These are phyloP conservation scores for Aspergillus cejpii DNA, from an alignment of 2,329 filamentous ascomycete genomes.

Conservation along the genomic window DNA sequence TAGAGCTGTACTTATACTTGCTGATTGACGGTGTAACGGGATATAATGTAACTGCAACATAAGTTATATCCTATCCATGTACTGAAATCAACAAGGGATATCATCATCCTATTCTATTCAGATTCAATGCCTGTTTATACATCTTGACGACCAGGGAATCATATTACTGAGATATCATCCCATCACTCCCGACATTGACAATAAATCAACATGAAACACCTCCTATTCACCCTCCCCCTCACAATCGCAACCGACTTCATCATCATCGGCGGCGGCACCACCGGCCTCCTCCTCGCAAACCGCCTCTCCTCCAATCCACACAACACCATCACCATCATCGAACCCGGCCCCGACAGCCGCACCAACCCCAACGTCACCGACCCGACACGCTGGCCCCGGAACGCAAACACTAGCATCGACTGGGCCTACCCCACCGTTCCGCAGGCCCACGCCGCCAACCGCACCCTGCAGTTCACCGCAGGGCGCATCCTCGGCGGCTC, in stretches of 20 bases:
- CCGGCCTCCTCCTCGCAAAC: neutral
- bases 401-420: neutral
- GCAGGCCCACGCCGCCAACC: neutral
- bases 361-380: neutral
- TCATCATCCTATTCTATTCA: too few species aligned
- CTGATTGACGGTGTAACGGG: too few species aligned
- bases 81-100: too few species aligned
- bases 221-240: neutral
- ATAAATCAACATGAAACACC: neutral
- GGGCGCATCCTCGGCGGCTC: conserved; percentile 27
- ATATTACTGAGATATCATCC: too few species aligned
- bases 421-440: neutral
- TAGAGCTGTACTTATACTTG: too few species aligned
- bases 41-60: too few species aligned
- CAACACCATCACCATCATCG: neutral
- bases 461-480: neutral
- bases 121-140: too few species aligned
- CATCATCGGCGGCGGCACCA: neutral
- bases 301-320: neutral
- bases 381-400: neutral
- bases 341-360: neutral
- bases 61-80: too few species aligned
- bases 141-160: too few species aligned
- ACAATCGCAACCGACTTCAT: neutral
- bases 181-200: neutral